Evolutionary conservation across 2,329 filamentous ascomycete genomes (phyloP).

Genomic region (Diaporthe humulicola): DNA sequence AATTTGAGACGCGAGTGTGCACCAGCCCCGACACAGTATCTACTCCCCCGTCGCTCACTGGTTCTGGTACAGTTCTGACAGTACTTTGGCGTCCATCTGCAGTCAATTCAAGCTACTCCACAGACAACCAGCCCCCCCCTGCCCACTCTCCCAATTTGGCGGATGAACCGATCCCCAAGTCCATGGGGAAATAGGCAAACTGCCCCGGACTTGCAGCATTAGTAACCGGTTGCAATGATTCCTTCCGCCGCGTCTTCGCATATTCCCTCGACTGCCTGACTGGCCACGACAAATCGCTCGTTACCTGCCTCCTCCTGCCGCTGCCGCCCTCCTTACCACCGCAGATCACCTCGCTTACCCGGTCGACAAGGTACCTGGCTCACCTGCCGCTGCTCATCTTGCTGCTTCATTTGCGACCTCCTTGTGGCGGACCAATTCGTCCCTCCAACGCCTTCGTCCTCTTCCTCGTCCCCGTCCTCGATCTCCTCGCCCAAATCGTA

Average conservation of each 20-base stretch:
- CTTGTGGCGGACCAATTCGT: neutral
- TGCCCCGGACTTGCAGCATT: conserved; percentile 39
- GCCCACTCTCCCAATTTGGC: conserved; percentile 26
- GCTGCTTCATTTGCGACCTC: conserved; percentile 19
- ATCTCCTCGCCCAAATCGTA: neutral
- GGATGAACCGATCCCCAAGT: conserved; percentile 36
- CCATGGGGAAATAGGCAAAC: conserved; percentile 40
- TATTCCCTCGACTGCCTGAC: conserved; percentile 34
- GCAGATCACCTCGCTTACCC: conserved; percentile 34
- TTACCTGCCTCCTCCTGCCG: conserved; percentile 6
- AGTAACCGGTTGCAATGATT: conserved; percentile 18
- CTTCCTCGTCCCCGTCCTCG: neutral
- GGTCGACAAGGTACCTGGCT: conserved; percentile 9
- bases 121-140: conserved; percentile 7
- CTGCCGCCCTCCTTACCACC: conserved; percentile 32
- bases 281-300: conserved; percentile 20
- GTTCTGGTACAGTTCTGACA: conserved; percentile 3
- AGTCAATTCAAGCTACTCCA: conserved; percentile 31
- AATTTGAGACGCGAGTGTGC: conserved; percentile 5
- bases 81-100: neutral
- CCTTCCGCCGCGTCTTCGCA: conserved; percentile 34
- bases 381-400: conserved; percentile 19
- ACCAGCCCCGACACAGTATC: conserved; percentile 15
- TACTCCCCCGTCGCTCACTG: neutral
- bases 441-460: conserved; percentile 2